These are phyloP conservation scores for Carex cristatella DNA, from an alignment of 176 grass and related monocot genomes.

Conservation along the genomic window DNA sequence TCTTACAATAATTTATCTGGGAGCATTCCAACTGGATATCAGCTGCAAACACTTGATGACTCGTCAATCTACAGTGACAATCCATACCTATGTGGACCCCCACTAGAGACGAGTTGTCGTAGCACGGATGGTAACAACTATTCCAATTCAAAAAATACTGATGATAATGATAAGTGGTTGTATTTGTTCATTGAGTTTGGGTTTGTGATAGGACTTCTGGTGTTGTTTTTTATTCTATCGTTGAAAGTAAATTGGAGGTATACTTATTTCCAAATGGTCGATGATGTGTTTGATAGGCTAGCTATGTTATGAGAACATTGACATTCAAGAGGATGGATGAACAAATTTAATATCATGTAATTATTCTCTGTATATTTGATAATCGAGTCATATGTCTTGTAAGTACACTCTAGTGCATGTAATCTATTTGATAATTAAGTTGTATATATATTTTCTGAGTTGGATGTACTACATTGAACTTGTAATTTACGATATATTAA, in stretches of 20 bases:
- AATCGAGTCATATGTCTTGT: not conserved
- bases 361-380: not conserved
- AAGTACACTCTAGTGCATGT: not conserved
- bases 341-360: not conserved
- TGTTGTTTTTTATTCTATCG: slow-evolving; percentile 17
- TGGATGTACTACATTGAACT: too few relatives aligned
- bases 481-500: too few relatives aligned
- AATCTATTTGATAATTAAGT: too few relatives aligned
- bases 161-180: not conserved
- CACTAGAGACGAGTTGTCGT: slow-evolving; percentile 21
- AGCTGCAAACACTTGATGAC: slow-evolving; percentile 25
- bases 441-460: too few relatives aligned
- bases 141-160: not conserved
- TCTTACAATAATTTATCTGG: slow-evolving; percentile 45
- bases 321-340: not conserved
- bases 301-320: not conserved
- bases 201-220: slow-evolving; percentile 26
- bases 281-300: slow-evolving; percentile 22
- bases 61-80: slow-evolving; percentile 36
- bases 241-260: slow-evolving; percentile 35
- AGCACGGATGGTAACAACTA: not conserved
- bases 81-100: slow-evolving; percentile 31
- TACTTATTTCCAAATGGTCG: slow-evolving; percentile 27
- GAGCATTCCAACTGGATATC: slow-evolving; percentile 37
- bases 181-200: slow-evolving; percentile 26